Conservation (phyloP, 495 filamentous ascomycete genomes). For the Aspergillus incahuasiensis region DNA sequence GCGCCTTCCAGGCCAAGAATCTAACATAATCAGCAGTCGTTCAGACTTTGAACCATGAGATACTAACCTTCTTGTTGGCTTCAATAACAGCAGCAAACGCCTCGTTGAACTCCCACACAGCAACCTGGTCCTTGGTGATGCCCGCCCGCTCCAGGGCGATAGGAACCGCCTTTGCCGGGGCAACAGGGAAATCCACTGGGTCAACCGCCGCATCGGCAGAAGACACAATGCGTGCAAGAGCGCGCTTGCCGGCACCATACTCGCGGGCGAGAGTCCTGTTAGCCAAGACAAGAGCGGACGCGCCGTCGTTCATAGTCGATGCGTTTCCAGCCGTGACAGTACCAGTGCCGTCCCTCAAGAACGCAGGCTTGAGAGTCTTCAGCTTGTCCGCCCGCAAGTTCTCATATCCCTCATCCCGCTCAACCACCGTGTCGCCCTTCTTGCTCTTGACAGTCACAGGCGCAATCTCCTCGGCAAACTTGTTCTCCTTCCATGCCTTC, state of each 20-base stretch:
- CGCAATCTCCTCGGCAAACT: slow-evolving; percentile 81
- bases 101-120: slow-evolving; percentile 97
- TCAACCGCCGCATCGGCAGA: slow-evolving; percentile 89
- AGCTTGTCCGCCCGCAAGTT: slow-evolving; percentile 82
- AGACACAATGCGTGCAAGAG: slow-evolving; percentile 77
- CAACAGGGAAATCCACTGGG: slow-evolving; percentile 92
- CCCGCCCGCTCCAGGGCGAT: slow-evolving; percentile 85
- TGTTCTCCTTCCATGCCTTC: slow-evolving; percentile 74
- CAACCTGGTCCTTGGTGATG: slow-evolving; percentile 81
- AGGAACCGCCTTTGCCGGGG: slow-evolving; percentile 87
- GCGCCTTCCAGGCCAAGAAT: slow-evolving; percentile 73
- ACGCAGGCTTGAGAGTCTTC: slow-evolving; percentile 82
- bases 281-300: slow-evolving; percentile 81
- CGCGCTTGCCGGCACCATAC: slow-evolving; percentile 66
- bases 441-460: slow-evolving; percentile 77
- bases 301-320: slow-evolving; percentile 90
- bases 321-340: slow-evolving; percentile 94
- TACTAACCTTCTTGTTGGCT: slow-evolving; percentile 78
- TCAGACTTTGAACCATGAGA: background rate
- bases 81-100: slow-evolving; percentile 96
- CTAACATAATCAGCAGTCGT: slow-evolving; percentile 33
- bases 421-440: slow-evolving; percentile 76
- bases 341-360: slow-evolving; percentile 74
- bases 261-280: slow-evolving; percentile 70
- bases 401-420: slow-evolving; percentile 82